These are phyloP conservation scores for Sugiyamaella novakii DNA, from an alignment of 1,139 yeast genomes.

Conservation along the genomic window DNA sequence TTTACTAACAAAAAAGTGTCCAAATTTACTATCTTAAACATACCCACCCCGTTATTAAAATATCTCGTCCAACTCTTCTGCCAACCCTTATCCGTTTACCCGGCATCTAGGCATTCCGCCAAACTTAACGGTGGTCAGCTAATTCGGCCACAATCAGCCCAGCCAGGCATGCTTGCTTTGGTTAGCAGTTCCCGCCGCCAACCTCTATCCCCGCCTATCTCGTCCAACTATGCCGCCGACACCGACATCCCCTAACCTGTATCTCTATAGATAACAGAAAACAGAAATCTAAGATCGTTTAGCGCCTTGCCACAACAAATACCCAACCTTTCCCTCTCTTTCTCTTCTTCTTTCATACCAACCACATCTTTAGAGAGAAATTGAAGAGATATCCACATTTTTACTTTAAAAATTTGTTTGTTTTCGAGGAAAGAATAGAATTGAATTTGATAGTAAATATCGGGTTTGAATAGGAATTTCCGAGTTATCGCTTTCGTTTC, in stretches of 20 bases:
- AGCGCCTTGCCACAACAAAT: slow-evolving; percentile 14
- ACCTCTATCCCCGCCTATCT: neutral
- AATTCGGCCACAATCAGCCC: neutral
- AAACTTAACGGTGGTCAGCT: neutral
- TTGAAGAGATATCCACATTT: neutral
- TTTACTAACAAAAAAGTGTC: neutral
- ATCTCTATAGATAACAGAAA: slow-evolving; percentile 15
- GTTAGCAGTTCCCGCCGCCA: too few relatives aligned
- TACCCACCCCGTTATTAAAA: neutral
- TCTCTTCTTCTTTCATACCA: neutral
- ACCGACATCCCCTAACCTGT: slow-evolving; percentile 14
- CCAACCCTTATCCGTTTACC: neutral
- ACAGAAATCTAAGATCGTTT: slow-evolving; percentile 15
- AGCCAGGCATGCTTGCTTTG: slow-evolving; percentile 1
- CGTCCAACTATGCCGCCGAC: too few relatives aligned
- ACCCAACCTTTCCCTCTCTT: neutral
- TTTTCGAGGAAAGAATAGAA: slow-evolving; percentile 1
- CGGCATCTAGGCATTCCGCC: neutral
- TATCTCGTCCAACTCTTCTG: too few relatives aligned
- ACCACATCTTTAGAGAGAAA: neutral
- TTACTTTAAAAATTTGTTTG: neutral
- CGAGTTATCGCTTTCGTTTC: too few relatives aligned
- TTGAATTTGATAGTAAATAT: neutral
- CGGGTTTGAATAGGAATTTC: too few relatives aligned
- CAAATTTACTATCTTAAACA: too few relatives aligned